A percentile compares a stretch with the other conserved stretches of the same genome.
Evolutionary conservation across 23 red algal genomes (phyloP).

Genomic region (Gracilaria caudata): DNA sequence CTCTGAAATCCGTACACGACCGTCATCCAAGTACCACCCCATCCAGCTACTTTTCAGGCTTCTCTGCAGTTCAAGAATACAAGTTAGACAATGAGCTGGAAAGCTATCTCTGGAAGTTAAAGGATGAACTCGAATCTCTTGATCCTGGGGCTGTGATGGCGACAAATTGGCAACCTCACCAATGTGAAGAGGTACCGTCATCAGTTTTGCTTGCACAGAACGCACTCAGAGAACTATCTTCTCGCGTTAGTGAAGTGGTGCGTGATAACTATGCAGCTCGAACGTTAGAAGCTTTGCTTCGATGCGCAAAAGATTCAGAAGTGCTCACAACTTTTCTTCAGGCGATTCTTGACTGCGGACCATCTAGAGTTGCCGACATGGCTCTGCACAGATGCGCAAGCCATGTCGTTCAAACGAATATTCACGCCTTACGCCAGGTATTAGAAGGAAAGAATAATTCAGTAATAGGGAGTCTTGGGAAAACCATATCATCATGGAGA

Average conservation of each 20-base stretch:
- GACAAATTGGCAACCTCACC: constrained; percentile 1
- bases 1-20: neutral
- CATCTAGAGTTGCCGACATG: constrained; percentile 29
- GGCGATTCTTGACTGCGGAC: constrained; percentile 35
- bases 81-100: constrained; percentile 6
- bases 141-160: constrained; percentile 27
- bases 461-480: constrained; percentile 7
- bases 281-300: constrained; percentile 50
- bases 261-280: constrained; percentile 38
- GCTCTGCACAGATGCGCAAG: constrained; percentile 45
- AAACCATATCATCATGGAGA: constrained; percentile 23
- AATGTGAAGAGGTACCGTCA: constrained; percentile 38
- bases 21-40: neutral
- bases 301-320: constrained; percentile 36
- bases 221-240: constrained; percentile 39
- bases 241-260: constrained; percentile 29
- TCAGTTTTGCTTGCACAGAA: constrained; percentile 61
- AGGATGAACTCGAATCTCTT: constrained; percentile 38
- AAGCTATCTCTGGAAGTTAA: constrained; percentile 5
- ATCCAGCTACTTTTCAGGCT: constrained; percentile 24
- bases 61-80: neutral
- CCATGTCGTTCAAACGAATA: constrained; percentile 32
- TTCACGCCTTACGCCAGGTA: constrained; percentile 1
- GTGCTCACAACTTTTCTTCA: constrained; percentile 9
- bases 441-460: neutral